Evolutionary conservation across 148 eudicot genomes (phyloP).

Genomic region (Selenicereus undatus): DNA sequence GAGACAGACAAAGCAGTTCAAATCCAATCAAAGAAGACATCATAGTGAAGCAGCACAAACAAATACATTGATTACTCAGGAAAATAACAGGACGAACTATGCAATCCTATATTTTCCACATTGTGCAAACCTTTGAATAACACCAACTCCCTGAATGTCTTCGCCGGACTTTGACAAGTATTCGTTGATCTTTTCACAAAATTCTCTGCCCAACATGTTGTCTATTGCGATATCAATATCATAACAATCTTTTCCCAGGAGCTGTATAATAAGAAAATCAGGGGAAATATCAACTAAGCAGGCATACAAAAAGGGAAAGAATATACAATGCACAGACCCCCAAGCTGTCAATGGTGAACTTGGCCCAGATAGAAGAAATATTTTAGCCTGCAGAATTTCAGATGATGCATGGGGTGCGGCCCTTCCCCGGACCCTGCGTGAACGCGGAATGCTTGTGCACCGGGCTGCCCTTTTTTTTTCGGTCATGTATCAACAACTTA

Average conservation of each 20-base stretch:
- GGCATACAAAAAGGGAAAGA: neutral
- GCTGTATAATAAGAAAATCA: slow-evolving; percentile 43
- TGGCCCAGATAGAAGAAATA: no score
- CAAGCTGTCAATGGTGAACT: neutral
- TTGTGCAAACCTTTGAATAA: slow-evolving; percentile 69
- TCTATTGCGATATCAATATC: slow-evolving; percentile 95
- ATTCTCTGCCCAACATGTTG: slow-evolving; percentile 81
- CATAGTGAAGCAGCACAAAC: slow-evolving; percentile 1
- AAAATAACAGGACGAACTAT: neutral
- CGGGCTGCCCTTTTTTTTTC: no score
- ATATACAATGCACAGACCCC: neutral
- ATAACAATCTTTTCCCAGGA: slow-evolving; percentile 85
- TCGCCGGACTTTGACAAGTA: slow-evolving; percentile 68
- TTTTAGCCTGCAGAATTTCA: neutral
- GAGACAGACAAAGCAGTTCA: no score
- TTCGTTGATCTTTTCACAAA: slow-evolving; percentile 82
- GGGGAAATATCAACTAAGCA: neutral
- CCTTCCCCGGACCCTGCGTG: no score
- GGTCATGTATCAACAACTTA: neutral
- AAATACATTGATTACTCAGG: neutral
- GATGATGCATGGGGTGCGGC: no score
- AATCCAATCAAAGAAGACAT: neutral
- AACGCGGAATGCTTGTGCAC: no score
- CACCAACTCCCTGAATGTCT: slow-evolving; percentile 66
- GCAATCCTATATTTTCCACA: neutral